Conservation (phyloP, 345 rosid species). For the Punica granatum region DNA sequence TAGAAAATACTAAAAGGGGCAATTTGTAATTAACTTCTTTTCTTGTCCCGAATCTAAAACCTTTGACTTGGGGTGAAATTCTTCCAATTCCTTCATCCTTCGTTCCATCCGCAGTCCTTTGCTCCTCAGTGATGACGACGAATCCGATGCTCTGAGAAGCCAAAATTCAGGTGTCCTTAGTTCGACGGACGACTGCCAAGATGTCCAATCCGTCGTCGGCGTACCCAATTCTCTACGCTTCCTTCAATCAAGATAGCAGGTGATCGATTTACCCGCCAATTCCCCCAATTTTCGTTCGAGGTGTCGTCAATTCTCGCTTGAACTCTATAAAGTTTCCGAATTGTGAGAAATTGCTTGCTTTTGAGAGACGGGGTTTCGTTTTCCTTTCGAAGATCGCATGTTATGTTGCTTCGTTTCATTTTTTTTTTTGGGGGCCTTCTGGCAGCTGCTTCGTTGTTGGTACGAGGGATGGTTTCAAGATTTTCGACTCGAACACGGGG, state of each 20-base stretch:
- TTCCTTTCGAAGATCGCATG: neutral
- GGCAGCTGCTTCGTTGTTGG: constrained; percentile 74
- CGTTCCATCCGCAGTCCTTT: neutral
- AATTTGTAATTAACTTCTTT: neutral
- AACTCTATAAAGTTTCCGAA: neutral
- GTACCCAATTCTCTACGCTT: constrained; percentile 52
- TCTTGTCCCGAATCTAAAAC: neutral
- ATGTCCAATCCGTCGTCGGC: constrained; percentile 61
- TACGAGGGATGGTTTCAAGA: constrained; percentile 63
- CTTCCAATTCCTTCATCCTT: neutral
- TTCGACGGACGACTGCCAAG: neutral
- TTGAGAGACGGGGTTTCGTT: neutral
- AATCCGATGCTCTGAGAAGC: neutral
- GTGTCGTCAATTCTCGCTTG: neutral
- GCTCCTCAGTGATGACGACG: neutral
- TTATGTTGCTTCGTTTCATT: neutral
- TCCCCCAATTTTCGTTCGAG: neutral
- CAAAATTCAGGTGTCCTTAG: neutral
- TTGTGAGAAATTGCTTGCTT: neutral
- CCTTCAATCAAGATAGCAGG: constrained; percentile 91
- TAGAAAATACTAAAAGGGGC: neutral
- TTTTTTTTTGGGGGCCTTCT: too few species aligned
- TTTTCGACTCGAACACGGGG: constrained; percentile 70
- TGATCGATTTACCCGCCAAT: constrained; percentile 3
- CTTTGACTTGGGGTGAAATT: neutral